Evolutionary conservation across 2,329 filamentous ascomycete genomes (phyloP).

Genomic region (Colletotrichum tamarilloi): DNA sequence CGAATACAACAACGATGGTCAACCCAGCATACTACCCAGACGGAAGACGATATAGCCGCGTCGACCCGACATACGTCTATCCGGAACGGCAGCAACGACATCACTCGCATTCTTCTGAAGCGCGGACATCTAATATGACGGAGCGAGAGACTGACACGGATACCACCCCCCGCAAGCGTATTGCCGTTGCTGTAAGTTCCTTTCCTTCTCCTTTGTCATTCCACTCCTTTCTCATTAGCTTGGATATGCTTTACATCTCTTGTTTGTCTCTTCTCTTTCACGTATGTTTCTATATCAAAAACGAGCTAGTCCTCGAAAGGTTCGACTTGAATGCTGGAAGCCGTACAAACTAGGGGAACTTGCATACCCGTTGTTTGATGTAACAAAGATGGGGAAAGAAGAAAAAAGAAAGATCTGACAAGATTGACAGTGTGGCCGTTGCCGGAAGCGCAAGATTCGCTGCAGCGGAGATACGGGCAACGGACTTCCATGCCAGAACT

Average conservation of each 20-base stretch:
- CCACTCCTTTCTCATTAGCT: background rate
- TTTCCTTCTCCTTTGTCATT: background rate
- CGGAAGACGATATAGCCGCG: slow-evolving; percentile 53
- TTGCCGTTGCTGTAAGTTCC: slow-evolving; percentile 67
- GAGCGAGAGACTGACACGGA: slow-evolving; percentile 55
- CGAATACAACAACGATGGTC: slow-evolving; percentile 47
- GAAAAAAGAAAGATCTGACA: slow-evolving; percentile 27
- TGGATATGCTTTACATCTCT: slow-evolving; percentile 50
- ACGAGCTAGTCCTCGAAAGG: background rate
- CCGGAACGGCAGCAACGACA: slow-evolving; percentile 49
- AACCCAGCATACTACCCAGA: slow-evolving; percentile 53
- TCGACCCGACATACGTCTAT: slow-evolving; percentile 50
- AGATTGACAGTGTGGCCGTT: slow-evolving; percentile 79
- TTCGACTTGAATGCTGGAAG: background rate
- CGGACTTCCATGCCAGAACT: slow-evolving; percentile 84
- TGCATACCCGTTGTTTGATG: slow-evolving; percentile 2
- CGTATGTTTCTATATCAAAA: background rate
- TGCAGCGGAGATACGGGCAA: slow-evolving; percentile 88
- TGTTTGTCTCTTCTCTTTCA: background rate
- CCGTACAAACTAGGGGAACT: slow-evolving; percentile 5
- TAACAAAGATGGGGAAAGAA: background rate
- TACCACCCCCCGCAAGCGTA: slow-evolving; percentile 64
- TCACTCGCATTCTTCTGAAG: slow-evolving; percentile 49
- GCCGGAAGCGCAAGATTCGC: slow-evolving; percentile 92
- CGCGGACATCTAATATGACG: slow-evolving; percentile 50